A percentile compares a stretch with the other conserved stretches of the same genome.
Conservation (phyloP, 129 eudicot genomes). For the Deinandra increscens region DNA sequence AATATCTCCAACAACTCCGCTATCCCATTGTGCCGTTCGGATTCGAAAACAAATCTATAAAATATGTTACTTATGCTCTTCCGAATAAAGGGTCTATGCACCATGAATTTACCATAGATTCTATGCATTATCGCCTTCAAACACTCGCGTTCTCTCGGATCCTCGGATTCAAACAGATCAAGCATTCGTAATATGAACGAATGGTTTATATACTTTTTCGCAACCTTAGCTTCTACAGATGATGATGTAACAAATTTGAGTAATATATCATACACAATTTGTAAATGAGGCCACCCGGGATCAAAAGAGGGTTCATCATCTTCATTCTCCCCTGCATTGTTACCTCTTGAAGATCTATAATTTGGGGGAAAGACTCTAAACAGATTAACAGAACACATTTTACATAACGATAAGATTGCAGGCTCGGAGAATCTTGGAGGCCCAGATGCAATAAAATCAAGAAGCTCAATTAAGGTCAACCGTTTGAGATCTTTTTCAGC, state of each 20-base stretch:
- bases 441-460: conserved; percentile 64
- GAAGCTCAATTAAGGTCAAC: conserved; percentile 67
- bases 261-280: conserved; percentile 79
- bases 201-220: conserved; percentile 80
- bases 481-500: conserved; percentile 78
- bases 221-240: conserved; percentile 75
- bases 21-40: conserved; percentile 76
- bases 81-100: conserved; percentile 73
- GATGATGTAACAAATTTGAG: conserved; percentile 70
- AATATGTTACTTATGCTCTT: conserved; percentile 69
- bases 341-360: conserved; percentile 38
- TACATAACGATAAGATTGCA: conserved; percentile 76
- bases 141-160: conserved; percentile 85
- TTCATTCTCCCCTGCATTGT: conserved; percentile 56
- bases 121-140: conserved; percentile 79
- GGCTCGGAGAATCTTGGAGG: conserved; percentile 82
- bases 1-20: conserved; percentile 86
- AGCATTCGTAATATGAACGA: conserved; percentile 60
- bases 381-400: conserved; percentile 84
- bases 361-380: conserved; percentile 79
- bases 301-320: conserved; percentile 83
- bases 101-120: conserved; percentile 85
- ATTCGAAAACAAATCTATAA: conserved; percentile 68
- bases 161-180: conserved; percentile 79
- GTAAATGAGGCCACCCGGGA: conserved; percentile 92